phyloP scores from a whole-genome alignment of 2,329 filamentous ascomycete species.

The Penicillium sp. region DNA sequence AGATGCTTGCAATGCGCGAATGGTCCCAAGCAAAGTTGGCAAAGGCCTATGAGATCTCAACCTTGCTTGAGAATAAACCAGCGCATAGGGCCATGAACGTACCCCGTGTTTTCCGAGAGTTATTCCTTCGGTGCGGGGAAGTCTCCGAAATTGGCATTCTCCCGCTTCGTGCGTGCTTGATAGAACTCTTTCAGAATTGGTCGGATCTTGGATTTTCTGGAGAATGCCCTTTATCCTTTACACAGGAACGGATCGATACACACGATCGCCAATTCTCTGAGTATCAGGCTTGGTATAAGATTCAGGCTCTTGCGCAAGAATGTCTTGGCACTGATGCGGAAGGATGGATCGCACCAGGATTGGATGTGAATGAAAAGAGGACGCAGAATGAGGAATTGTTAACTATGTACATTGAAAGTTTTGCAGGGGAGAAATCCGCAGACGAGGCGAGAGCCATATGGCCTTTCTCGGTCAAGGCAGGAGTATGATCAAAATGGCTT shows the following conservation, averaged over 20 bases:
- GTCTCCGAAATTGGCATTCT: constrained; percentile 26
- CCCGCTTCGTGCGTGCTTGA: constrained; percentile 34
- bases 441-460: too few relatives aligned
- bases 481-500: too few relatives aligned
- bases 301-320: constrained; percentile 28
- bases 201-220: constrained; percentile 23
- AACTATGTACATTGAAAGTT: constrained; percentile 9
- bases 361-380: constrained; percentile 27
- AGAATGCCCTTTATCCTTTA: constrained; percentile 30
- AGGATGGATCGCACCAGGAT: constrained; percentile 34
- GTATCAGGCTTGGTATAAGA: constrained; percentile 29
- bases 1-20: constrained; percentile 15
- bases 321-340: constrained; percentile 35
- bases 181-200: constrained; percentile 32
- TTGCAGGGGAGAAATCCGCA: neutral
- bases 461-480: too few relatives aligned
- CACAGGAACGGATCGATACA: constrained; percentile 25
- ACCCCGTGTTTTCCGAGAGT: constrained; percentile 31
- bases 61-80: constrained; percentile 20
- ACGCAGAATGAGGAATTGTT: constrained; percentile 28
- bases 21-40: constrained; percentile 19
- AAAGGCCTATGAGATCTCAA: constrained; percentile 33
- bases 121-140: constrained; percentile 35
- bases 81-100: constrained; percentile 25
- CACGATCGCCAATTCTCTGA: constrained; percentile 31